Evolutionary conservation across 2,329 filamentous ascomycete species (phyloP).

Genomic region (Pseudogymnoascus sp.): DNA sequence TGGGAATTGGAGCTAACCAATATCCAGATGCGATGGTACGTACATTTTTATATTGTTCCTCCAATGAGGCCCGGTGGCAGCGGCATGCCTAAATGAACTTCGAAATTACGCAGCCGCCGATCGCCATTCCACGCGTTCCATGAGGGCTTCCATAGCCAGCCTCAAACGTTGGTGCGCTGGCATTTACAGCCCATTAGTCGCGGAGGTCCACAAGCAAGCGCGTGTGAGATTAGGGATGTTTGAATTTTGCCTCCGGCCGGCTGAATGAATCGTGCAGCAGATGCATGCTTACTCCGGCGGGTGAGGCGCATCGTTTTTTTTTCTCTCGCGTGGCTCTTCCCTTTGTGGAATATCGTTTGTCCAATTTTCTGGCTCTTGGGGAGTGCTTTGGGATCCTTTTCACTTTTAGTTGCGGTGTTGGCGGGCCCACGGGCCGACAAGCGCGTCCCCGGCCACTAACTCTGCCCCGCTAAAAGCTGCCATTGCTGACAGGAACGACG

Average conservation of each 20-base stretch:
- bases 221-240: slow-evolving; percentile 2
- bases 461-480: background rate
- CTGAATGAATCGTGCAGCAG: slow-evolving; percentile 1
- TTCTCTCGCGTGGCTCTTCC: background rate
- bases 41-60: slow-evolving; percentile 26
- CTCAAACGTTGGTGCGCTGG: background rate
- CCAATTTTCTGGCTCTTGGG: background rate
- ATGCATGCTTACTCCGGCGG: background rate
- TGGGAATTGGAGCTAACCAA: slow-evolving; percentile 26
- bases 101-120: background rate
- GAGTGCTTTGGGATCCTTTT: background rate
- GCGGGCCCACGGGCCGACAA: slow-evolving; percentile 1
- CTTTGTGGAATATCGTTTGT: background rate
- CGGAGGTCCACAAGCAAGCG: background rate
- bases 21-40: slow-evolving; percentile 54
- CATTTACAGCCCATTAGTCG: background rate
- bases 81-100: background rate
- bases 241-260: background rate
- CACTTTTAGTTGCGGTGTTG: background rate
- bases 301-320: background rate
- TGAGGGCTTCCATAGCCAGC: background rate
- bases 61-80: background rate
- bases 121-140: background rate
- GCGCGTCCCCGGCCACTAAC: background rate
- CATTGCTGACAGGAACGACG: background rate